phyloP scores from a whole-genome alignment of 2,329 filamentous ascomycete species.

The Epichloe scottii region DNA sequence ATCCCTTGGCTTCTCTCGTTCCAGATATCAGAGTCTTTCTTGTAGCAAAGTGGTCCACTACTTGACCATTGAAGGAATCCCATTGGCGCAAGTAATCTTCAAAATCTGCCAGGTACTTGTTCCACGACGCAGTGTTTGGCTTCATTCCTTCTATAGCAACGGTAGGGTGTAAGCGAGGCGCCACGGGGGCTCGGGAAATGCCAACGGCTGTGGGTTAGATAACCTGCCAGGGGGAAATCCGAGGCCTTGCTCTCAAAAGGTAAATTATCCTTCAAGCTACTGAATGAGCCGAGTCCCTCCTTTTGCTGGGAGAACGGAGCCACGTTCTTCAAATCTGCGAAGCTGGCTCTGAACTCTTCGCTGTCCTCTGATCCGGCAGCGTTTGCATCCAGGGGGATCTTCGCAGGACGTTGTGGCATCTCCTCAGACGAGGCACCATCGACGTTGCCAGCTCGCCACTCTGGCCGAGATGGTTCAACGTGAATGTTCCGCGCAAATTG shows the following conservation, averaged over 20 bases:
- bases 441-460: conserved; percentile 43
- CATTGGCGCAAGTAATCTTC: conserved; percentile 39
- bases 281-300: conserved; percentile 39
- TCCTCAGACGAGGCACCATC: conserved; percentile 14
- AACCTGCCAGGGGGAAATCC: conserved; percentile 25
- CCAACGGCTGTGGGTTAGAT: conserved; percentile 22
- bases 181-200: conserved; percentile 36
- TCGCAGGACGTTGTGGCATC: conserved; percentile 8
- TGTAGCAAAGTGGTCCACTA: conserved; percentile 43
- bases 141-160: conserved; percentile 31
- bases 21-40: conserved; percentile 32
- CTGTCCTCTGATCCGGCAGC: conserved; percentile 41
- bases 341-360: conserved; percentile 40
- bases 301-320: conserved; percentile 38
- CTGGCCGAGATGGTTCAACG: conserved; percentile 45
- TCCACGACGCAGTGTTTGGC: conserved; percentile 31
- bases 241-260: conserved; percentile 44
- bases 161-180: conserved; percentile 34
- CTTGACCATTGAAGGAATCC: conserved; percentile 35
- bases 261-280: conserved; percentile 42
- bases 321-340: conserved; percentile 43
- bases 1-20: conserved; percentile 28
- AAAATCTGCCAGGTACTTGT: conserved; percentile 41
- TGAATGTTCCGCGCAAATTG: conserved; percentile 36
- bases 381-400: conserved; percentile 20